phyloP scores from a whole-genome alignment of 2,329 filamentous ascomycete genomes.

The Beauveria rudraprayagi region DNA sequence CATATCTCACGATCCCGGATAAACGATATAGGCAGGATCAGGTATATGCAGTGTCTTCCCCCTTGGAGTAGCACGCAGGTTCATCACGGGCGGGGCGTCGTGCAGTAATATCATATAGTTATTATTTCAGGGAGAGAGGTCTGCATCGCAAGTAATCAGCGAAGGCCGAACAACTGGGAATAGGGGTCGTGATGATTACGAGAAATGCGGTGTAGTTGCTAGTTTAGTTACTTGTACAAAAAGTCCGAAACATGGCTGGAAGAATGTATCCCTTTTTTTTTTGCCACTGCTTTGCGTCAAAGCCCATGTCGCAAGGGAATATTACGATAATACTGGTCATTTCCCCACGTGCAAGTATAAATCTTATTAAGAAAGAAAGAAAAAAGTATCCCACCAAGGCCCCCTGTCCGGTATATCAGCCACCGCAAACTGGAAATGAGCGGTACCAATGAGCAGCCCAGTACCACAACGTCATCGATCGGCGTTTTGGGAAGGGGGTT shows the following conservation, averaged over 20 bases:
- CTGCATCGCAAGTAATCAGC: too few species aligned
- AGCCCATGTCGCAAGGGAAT: not conserved
- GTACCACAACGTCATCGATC: slow-evolving; percentile 7
- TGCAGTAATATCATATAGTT: slow-evolving; percentile 1
- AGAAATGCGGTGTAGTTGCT: not conserved
- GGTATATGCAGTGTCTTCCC: not conserved
- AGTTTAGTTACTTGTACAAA: not conserved
- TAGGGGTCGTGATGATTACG: not conserved
- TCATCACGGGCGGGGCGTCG: not conserved
- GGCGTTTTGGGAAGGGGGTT: not conserved
- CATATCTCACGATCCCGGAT: slow-evolving; percentile 5
- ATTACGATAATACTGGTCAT: not conserved
- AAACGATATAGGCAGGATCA: not conserved
- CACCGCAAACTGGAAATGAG: not conserved
- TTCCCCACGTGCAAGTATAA: too few species aligned
- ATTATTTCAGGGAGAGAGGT: not conserved
- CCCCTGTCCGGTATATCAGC: not conserved
- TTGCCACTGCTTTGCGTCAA: not conserved
- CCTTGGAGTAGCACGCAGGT: not conserved
- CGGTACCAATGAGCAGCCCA: not conserved
- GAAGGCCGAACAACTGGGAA: not conserved
- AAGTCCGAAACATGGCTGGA: slow-evolving; percentile 1
- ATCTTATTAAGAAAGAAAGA: not conserved
- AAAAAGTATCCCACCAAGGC: not conserved
- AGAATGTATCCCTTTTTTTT: not conserved